These are phyloP conservation scores for Harrya chromipes DNA, from an alignment of 768 basidiomycete species.

Conservation along the genomic window DNA sequence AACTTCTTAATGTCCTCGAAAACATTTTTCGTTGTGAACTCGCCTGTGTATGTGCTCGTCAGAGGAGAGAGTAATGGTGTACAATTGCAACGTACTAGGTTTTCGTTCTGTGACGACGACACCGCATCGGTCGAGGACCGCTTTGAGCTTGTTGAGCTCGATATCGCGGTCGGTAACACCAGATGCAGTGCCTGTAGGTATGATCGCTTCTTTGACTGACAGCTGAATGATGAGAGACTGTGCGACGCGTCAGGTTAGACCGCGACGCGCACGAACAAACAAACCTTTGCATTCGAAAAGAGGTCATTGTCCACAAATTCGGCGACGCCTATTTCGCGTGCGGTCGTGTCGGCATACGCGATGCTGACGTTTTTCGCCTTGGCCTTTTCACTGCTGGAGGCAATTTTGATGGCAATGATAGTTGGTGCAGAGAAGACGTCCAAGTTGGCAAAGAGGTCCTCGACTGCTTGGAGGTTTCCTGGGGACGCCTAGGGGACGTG, in stretches of 20 bases:
- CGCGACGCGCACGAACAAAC: constrained; percentile 5
- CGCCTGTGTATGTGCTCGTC: constrained; percentile 46
- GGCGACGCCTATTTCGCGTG: constrained; percentile 80
- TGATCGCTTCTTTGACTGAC: constrained; percentile 93
- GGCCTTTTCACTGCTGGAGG: constrained; percentile 49
- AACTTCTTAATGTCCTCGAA: constrained; percentile 66
- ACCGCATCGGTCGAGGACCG: constrained; percentile 85
- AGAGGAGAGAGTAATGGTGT: background rate
- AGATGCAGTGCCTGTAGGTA: constrained; percentile 69
- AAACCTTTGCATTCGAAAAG: constrained; percentile 92
- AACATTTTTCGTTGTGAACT: constrained; percentile 79
- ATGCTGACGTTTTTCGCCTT: constrained; percentile 76
- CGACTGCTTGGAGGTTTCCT: constrained; percentile 67
- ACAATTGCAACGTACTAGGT: constrained; percentile 52
- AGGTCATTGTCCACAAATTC: constrained; percentile 95
- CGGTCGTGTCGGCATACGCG: constrained; percentile 89
- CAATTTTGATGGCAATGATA: constrained; percentile 83
- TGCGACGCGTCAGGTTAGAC: constrained; percentile 3
- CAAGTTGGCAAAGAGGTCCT: constrained; percentile 81
- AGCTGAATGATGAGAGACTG: constrained; percentile 96
- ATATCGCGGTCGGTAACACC: constrained; percentile 80
- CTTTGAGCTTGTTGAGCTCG: constrained; percentile 82
- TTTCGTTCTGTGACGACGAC: constrained; percentile 90
- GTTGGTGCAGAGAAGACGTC: constrained; percentile 84
- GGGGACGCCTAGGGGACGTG: constrained; percentile 59